Evolutionary conservation across 208 protist genomes (phyloP), one percentile per base, ranked within the genome.

Genomic region (Crithidia acanthocephali): DNA sequence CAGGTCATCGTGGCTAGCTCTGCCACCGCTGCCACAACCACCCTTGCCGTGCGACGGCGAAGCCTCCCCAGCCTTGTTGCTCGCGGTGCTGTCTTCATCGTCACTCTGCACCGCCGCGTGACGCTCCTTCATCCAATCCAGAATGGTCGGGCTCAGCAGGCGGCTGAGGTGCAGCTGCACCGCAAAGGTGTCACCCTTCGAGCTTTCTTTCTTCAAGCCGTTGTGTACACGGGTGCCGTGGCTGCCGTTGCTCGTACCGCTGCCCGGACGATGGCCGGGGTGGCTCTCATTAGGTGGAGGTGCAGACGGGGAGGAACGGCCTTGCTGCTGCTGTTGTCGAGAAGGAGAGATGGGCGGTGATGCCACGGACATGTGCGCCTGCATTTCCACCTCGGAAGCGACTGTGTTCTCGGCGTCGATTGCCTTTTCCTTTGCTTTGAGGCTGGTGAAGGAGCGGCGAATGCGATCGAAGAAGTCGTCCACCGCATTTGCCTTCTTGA

Each of bases 111-210:
- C 3, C n/a, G 42, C 23, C 18, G 44, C n/a, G 47, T 27, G 52
- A 3, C 27, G 37, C 13, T 18, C 10, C 7, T 58, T 56, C 64
- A 61, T 52, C 64, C 64, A 69, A 10, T 40, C 50, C 0, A 59
- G 27, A 28, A 69, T 69, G 15, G 53, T 32, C 2, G 64, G 64
- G 27, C 64, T 69, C 37, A 69, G 64, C 15, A 69, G 64, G 9
- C 64, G 64, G 25, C 52, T 59, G 27, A 69, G 50, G 22, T 69
- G 64, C 64, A 69, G 64, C 4, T 40, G 64, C 2, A 61, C 37
- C 0, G 30, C 28, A 20, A 47, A 68, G 23, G 35, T 4, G 23
- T 56, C 61, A 0, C 6, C 28, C 44, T 53, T 52, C 16, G 44
- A 15, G 1, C 23, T 52, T 16, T 1, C 44, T 11, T 48, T 62